These are phyloP conservation scores for Omphalotus guepiniiformis DNA, from an alignment of 768 basidiomycete genomes.

Conservation along the genomic window DNA sequence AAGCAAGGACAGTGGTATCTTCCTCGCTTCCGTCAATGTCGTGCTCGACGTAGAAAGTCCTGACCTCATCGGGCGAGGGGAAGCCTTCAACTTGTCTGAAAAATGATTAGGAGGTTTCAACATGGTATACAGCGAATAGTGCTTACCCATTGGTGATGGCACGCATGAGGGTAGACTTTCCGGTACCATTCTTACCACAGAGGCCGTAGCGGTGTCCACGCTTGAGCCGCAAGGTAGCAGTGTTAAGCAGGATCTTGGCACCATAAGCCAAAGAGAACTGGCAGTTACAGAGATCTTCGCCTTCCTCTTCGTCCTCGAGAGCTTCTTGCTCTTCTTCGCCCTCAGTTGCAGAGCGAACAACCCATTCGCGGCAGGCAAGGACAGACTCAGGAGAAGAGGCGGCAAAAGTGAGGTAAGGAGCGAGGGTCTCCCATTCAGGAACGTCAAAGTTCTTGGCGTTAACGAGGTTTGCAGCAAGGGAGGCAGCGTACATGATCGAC, in stretches of 20 bases:
- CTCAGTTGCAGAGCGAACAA: slow-evolving; percentile 83
- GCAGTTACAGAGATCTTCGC: slow-evolving; percentile 98
- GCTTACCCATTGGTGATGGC: slow-evolving; percentile 80
- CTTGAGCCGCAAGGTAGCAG: slow-evolving; percentile 93
- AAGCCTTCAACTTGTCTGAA: slow-evolving; percentile 90
- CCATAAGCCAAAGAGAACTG: slow-evolving; percentile 98
- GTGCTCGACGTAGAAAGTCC: slow-evolving; percentile 99
- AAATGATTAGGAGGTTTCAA: slow-evolving; percentile 8
- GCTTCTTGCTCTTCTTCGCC: slow-evolving; percentile 64
- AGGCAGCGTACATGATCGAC: slow-evolving; percentile 64
- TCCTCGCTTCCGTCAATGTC: slow-evolving; percentile 96
- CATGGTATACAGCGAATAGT: neutral
- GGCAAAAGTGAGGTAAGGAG: slow-evolving; percentile 70
- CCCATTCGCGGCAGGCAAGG: slow-evolving; percentile 76
- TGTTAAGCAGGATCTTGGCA: slow-evolving; percentile 98
- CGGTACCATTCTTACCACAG: slow-evolving; percentile 98
- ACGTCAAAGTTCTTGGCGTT: slow-evolving; percentile 91
- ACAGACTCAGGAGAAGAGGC: slow-evolving; percentile 60
- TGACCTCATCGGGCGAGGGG: slow-evolving; percentile 95
- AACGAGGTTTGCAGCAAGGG: slow-evolving; percentile 82
- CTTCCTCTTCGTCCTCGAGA: slow-evolving; percentile 90
- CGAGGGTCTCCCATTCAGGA: slow-evolving; percentile 79
- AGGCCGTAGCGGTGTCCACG: slow-evolving; percentile 99
- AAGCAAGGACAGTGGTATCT: slow-evolving; percentile 84
- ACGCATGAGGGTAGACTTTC: slow-evolving; percentile 93